These are phyloP conservation scores for Gossypium sturtianum DNA, from an alignment of 345 rosid genomes.

Conservation along the genomic window DNA sequence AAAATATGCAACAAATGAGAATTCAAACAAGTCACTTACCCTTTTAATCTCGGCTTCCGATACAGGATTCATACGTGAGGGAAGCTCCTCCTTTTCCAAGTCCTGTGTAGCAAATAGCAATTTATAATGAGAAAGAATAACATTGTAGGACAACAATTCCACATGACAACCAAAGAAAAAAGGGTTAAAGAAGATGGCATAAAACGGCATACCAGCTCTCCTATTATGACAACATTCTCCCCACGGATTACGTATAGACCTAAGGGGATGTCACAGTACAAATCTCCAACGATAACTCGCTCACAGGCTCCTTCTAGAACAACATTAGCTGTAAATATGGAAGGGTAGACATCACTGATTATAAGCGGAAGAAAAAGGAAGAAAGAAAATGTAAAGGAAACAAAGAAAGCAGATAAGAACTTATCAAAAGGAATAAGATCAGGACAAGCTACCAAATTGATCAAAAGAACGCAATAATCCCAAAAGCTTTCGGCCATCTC, in stretches of 20 bases:
- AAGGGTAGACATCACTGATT: constrained; percentile 9
- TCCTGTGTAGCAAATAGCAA: constrained; percentile 28
- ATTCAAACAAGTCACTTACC: constrained; percentile 25
- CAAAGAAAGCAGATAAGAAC: neutral
- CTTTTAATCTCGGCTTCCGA: constrained; percentile 48
- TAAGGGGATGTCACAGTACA: constrained; percentile 82
- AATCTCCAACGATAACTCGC: constrained; percentile 77
- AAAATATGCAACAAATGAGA: neutral
- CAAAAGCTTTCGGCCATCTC: constrained; percentile 86
- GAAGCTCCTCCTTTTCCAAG: constrained; percentile 65
- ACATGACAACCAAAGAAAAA: neutral
- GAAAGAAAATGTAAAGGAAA: neutral
- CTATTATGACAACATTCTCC: constrained; percentile 86
- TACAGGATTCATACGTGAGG: constrained; percentile 50
- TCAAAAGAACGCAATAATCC: constrained; percentile 93
- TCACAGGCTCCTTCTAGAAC: constrained; percentile 93
- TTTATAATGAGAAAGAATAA: neutral
- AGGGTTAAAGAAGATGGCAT: neutral
- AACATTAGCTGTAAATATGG: constrained; percentile 61
- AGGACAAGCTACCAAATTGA: constrained; percentile 62
- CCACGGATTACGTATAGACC: constrained; percentile 90
- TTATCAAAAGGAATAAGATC: neutral
- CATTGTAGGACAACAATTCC: neutral
- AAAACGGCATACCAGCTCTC: constrained; percentile 63
- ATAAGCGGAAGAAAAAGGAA: constrained; percentile 3